Evolutionary conservation across 331 rosid genomes (phyloP).

Genomic region (Quercus lobata): DNA sequence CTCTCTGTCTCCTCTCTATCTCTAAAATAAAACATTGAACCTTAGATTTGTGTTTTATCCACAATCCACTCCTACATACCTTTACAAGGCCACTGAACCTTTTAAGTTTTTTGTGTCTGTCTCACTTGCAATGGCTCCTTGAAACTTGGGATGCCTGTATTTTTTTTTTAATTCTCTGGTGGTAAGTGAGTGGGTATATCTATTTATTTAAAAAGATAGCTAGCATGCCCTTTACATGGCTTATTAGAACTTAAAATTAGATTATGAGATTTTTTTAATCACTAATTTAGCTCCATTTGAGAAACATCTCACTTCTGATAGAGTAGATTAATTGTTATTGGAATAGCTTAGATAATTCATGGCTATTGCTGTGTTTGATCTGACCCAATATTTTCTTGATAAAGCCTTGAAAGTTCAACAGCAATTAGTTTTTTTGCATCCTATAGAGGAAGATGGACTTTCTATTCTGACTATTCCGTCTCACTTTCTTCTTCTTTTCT

Average conservation of each 20-base stretch:
- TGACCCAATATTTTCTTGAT: neutral
- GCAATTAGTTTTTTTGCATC: neutral
- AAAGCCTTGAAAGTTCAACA: neutral
- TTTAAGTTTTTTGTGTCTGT: too few relatives aligned
- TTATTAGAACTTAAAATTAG: neutral
- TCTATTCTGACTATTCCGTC: neutral
- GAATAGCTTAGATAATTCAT: neutral
- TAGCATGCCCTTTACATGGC: neutral
- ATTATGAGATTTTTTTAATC: neutral
- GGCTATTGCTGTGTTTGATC: too few relatives aligned
- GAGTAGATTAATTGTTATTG: neutral
- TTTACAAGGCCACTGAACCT: too few relatives aligned
- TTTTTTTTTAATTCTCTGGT: too few relatives aligned
- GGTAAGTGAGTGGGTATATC: too few relatives aligned
- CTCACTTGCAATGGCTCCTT: too few relatives aligned
- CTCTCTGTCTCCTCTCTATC: neutral
- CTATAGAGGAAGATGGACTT: neutral
- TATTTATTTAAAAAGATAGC: too few relatives aligned
- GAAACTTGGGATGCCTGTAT: too few relatives aligned
- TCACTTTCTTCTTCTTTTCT: neutral
- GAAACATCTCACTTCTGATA: neutral
- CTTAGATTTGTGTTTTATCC: neutral
- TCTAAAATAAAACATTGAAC: neutral
- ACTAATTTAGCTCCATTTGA: too few relatives aligned
- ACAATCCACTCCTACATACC: neutral